These are phyloP conservation scores for Seiridium cupressi DNA, from an alignment of 2,329 filamentous ascomycete genomes.

Conservation along the genomic window DNA sequence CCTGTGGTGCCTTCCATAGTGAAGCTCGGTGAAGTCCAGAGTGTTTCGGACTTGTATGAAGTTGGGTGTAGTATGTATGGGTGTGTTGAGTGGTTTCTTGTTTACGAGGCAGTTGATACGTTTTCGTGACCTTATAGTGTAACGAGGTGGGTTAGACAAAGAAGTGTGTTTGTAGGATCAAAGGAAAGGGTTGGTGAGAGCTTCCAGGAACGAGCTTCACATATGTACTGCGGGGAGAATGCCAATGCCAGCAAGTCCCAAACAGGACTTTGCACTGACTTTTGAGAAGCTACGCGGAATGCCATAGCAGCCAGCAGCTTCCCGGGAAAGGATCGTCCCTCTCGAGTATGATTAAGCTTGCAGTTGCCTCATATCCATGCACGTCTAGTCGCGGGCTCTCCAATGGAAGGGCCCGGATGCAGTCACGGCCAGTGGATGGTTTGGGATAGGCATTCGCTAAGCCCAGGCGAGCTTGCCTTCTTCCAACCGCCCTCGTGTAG, in stretches of 20 bases:
- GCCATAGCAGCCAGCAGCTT: neutral
- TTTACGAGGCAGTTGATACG: neutral
- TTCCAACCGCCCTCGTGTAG: too few species aligned
- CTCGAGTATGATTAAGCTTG: neutral
- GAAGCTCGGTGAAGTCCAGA: neutral
- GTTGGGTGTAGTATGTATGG: neutral
- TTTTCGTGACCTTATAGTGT: neutral
- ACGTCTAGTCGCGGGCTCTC: neutral
- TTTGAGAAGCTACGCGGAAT: too few species aligned
- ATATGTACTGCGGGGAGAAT: neutral
- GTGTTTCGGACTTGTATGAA: neutral
- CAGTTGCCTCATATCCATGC: neutral
- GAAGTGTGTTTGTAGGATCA: neutral
- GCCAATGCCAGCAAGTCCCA: neutral
- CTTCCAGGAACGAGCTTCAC: neutral
- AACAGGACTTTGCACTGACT: too few species aligned
- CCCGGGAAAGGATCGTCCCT: neutral
- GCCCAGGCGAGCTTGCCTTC: neutral
- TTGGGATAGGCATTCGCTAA: neutral
- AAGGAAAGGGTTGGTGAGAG: neutral
- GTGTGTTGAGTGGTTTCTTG: neutral
- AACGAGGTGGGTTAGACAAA: neutral
- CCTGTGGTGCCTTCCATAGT: constrained; percentile 1
- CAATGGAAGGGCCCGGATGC: neutral
- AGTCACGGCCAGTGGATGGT: neutral